phyloP scores from a whole-genome alignment of 352 stramenopile species.

The Globisporangium irregulare region DNA sequence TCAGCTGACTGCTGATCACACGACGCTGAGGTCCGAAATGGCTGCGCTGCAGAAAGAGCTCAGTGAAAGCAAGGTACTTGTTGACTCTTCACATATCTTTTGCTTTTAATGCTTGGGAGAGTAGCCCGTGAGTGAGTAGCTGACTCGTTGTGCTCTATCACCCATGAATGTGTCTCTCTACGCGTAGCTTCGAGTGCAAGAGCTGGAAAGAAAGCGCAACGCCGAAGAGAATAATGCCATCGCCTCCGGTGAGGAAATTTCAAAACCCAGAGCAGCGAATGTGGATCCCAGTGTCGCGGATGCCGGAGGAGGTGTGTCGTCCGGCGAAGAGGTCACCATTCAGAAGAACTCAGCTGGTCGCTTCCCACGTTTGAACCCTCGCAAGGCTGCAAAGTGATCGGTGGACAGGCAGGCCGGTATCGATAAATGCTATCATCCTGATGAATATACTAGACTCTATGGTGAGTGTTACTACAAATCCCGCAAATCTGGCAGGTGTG shows the following conservation, averaged over 20 bases:
- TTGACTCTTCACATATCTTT: neutral
- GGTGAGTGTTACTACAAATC: neutral
- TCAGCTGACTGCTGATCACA: slow-evolving; percentile 75
- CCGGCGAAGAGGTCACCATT: slow-evolving; percentile 2
- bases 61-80: slow-evolving; percentile 50
- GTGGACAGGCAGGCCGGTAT: neutral
- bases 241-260: neutral
- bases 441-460: slow-evolving; percentile 14
- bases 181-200: slow-evolving; percentile 28
- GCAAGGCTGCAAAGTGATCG: slow-evolving; percentile 13
- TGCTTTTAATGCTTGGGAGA: neutral
- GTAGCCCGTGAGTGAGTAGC: neutral
- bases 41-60: slow-evolving; percentile 62
- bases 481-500: neutral
- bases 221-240: neutral
- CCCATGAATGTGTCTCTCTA: neutral
- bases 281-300: neutral
- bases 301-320: neutral
- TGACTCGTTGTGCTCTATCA: slow-evolving; percentile 3
- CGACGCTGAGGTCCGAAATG: slow-evolving; percentile 49
- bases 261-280: neutral
- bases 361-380: slow-evolving; percentile 6
- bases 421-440: neutral
- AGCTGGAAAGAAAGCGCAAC: slow-evolving; percentile 25
- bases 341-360: slow-evolving; percentile 7